Base-by-base conservation (phyloP, 192 early-diverging fungal species). In the Coemansia furcata region DNA sequence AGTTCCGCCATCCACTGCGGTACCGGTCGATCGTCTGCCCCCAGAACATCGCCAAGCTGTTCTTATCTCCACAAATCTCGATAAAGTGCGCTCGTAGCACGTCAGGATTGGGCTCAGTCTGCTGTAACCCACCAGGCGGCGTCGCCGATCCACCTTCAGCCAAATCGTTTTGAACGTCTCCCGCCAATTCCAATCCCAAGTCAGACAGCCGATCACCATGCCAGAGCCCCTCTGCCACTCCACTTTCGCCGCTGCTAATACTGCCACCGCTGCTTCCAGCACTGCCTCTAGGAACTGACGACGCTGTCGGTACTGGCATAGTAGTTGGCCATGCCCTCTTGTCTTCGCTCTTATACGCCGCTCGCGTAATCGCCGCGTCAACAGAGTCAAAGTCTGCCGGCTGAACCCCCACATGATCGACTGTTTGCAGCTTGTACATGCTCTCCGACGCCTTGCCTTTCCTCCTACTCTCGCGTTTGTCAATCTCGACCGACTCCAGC, bases 31-130 rank as follows among this genome's bases (percentile, higher is more conserved):
- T 68, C 23, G 79, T 77, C 62, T 73, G 68, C 54, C 86, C 76
- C 91, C 90, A 94, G 63, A 94, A 89, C 71, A 85, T 78, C 44
- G 80, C 66, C 42, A 94, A 65, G 65, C 79, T 76, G 30, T 80
- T 78, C 37, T 70, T 74, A 71, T 92, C 77, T 7, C 66, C 44
- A 66, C 93, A 94, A 10, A 78, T 84, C 32, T 88, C 86, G 30
- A 85, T 73, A 66, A 93, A 93, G 40, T 71, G 82, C 4, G 66
- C 76, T 14, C 89, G 74, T 50, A 90, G 62, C 7, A 58, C 50
- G 55, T 93, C 91, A 0, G 90, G 90, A 44, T 86, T 77, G 23
- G 83, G 68, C 33, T 84, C 69, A 6, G 54, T 63, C 58, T 14
- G 77, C 60, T 3, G 71, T 40, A 6, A 73, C 32, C 55, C 66